phyloP scores from a whole-genome alignment of 495 filamentous ascomycete species.

The Pyronema omphalodes region DNA sequence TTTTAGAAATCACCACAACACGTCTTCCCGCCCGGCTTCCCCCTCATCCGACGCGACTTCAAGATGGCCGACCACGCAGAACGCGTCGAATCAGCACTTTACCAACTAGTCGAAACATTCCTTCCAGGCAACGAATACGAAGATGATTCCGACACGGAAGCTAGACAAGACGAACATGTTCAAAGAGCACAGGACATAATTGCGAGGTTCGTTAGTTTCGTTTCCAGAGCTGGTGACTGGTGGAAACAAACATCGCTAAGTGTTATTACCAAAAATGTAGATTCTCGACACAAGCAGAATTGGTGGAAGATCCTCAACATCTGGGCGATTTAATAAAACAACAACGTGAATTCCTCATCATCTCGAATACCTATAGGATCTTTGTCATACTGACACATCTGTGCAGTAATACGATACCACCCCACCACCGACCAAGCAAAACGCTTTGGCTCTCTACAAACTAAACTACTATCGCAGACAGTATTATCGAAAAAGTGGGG shows the following conservation, averaged over 20 bases:
- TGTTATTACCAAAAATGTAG: not conserved
- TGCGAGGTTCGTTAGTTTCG: conserved; percentile 3
- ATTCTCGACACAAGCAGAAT: conserved; percentile 14
- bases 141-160: conserved; percentile 1
- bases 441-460: conserved; percentile 73
- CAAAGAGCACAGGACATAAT: conserved; percentile 21
- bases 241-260: not conserved
- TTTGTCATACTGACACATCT: not conserved
- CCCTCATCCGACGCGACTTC: no score
- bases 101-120: conserved; percentile 1
- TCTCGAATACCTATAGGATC: not conserved
- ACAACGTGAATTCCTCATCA: conserved; percentile 30
- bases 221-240: not conserved
- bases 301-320: conserved; percentile 58
- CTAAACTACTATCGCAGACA: conserved; percentile 66
- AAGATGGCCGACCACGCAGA: not conserved
- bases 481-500: conserved; percentile 93
- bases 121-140: not conserved
- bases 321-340: conserved; percentile 80
- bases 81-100: conserved; percentile 3
- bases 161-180: conserved; percentile 15
- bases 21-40: no score
- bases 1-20: no score
- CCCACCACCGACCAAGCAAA: conserved; percentile 67
- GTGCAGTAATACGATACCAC: conserved; percentile 45